These are phyloP conservation scores for Colletotrichum tanaceti DNA, from an alignment of 2,329 filamentous ascomycete genomes.

Conservation along the genomic window DNA sequence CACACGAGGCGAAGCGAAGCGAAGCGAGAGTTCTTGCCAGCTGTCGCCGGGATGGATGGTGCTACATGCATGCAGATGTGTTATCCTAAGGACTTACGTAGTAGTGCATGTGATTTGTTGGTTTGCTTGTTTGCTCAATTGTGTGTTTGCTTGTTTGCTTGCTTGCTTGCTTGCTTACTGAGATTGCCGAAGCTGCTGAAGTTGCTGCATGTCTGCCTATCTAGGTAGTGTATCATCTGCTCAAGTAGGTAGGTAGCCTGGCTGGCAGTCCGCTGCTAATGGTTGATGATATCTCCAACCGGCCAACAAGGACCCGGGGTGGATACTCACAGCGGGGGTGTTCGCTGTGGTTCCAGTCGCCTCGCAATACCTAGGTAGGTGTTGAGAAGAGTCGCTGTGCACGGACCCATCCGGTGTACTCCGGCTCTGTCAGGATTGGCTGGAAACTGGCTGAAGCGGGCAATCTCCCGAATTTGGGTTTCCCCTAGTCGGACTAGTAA, in stretches of 20 bases:
- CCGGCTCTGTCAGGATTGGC: constrained; percentile 30
- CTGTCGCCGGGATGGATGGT: not conserved
- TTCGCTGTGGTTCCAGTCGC: constrained; percentile 20
- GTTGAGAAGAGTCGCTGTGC: constrained; percentile 22
- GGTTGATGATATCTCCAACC: constrained; percentile 1
- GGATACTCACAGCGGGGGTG: constrained; percentile 14
- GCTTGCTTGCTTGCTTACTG: not conserved
- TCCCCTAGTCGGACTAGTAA: constrained; percentile 17
- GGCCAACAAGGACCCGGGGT: constrained; percentile 24
- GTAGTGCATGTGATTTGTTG: too few relatives aligned
- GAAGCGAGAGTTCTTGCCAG: constrained; percentile 18
- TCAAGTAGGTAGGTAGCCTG: not conserved
- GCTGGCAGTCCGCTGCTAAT: not conserved
- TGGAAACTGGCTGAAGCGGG: constrained; percentile 32
- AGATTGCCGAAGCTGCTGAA: too few relatives aligned
- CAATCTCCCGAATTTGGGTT: constrained; percentile 37
- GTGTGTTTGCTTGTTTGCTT: too few relatives aligned
- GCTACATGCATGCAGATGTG: not conserved
- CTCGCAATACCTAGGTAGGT: too few relatives aligned
- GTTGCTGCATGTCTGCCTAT: constrained; percentile 1
- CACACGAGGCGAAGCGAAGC: constrained; percentile 9
- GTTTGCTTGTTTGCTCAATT: not conserved
- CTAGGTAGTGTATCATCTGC: too few relatives aligned
- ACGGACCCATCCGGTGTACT: constrained; percentile 29
- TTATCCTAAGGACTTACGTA: too few relatives aligned